These are phyloP conservation scores for Neophaeococcomyces aloes DNA, from an alignment of 2,329 filamentous ascomycete genomes.

Conservation along the genomic window DNA sequence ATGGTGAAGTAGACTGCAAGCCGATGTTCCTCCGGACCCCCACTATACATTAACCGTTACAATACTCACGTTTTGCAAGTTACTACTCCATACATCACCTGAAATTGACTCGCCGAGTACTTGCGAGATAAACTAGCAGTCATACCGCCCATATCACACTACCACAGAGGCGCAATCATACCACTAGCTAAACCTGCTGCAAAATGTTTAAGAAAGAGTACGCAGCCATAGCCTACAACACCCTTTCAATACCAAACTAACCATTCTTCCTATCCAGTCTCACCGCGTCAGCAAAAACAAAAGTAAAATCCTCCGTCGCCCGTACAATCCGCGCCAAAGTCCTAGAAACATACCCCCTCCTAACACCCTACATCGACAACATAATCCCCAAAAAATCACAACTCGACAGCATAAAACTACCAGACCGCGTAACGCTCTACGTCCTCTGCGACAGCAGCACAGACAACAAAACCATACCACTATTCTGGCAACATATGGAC, in stretches of 20 bases:
- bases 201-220: slow-evolving; percentile 94
- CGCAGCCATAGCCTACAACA: slow-evolving; percentile 24
- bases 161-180: no score
- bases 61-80: no score
- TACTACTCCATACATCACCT: no score
- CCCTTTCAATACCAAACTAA: slow-evolving; percentile 5
- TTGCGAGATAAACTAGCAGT: no score
- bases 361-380: slow-evolving; percentile 82
- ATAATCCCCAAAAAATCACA: slow-evolving; percentile 91
- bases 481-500: slow-evolving; percentile 84
- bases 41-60: no score
- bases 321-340: slow-evolving; percentile 74
- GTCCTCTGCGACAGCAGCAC: slow-evolving; percentile 48
- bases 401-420: slow-evolving; percentile 81
- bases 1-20: no score
- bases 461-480: slow-evolving; percentile 43
- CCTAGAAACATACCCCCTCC: slow-evolving; percentile 71
- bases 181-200: not conserved
- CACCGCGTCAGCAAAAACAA: slow-evolving; percentile 69
- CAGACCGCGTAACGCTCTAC: slow-evolving; percentile 83
- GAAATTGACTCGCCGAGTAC: no score
- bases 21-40: no score
- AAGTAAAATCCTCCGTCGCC: slow-evolving; percentile 95
- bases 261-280: slow-evolving; percentile 43
- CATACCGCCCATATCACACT: no score